Evolutionary conservation across 2,329 filamentous ascomycete genomes (phyloP), one percentile per base, ranked within the genome.

Genomic region (Sarocladium brachiariae): DNA sequence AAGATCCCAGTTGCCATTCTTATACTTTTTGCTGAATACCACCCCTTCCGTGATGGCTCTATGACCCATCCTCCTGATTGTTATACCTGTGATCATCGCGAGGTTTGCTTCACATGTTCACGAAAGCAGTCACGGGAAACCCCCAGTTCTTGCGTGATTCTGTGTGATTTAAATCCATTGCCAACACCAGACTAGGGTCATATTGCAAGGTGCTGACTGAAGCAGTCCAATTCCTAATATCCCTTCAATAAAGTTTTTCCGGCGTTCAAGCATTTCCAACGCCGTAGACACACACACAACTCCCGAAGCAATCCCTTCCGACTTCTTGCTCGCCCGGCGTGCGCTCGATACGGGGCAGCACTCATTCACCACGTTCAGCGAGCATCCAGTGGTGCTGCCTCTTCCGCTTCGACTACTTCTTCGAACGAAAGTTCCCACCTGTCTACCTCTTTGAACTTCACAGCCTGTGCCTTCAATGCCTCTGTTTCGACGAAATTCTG

Each of bases 401-500:
- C 43, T 14, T 47, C 43, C 10, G 43, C 24, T 63, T 77, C 74
- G 19, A 73, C 74, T 46, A 81, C 73, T 57, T 83, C 80, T 68
- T 87, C 83, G 64, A 79, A 87, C 48, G 81, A 80, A 54, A 87
- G 66, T 65, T 83, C 74, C 81, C 82, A 87, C 65, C 75, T 71
- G 62, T 87, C 83, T 35, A 87, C 83, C 65, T 86, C 83, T 62
- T 78, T 74, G 58, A 87, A 87, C 65, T 86, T 86, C 61, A 70
- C 74, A 9, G 72, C 72, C 35, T 80, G 78, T 47, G 73, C 70
- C 64, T 78, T 78, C 54, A 87, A 68, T 69, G 83, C 80, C 37
- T 75, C 65, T 21, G 74, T 68, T 45, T 74, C 61, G 6, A 68
- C 63, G 46, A 64, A 64, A 51, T 68, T 61, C 59, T 69, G 34